Evolutionary conservation across 2,329 filamentous ascomycete genomes (phyloP).

Genomic region (Tolypocladium ovalisporum): DNA sequence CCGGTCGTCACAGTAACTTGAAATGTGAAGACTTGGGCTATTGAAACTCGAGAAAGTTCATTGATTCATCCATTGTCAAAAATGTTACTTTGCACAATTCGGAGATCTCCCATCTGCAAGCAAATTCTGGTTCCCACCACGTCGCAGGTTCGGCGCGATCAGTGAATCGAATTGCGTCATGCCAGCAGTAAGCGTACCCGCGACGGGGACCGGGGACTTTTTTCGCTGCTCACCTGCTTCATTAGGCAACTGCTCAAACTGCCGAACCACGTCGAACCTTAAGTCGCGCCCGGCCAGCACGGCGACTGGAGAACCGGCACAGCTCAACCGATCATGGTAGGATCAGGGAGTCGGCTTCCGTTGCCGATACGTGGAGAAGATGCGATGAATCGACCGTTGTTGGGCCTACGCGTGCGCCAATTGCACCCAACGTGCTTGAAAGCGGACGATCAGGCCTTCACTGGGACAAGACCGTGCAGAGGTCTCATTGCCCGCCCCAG

Average conservation of each 20-base stretch:
- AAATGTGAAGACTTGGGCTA: no score
- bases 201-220: neutral
- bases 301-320: neutral
- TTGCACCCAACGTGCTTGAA: neutral
- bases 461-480: neutral
- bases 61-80: neutral
- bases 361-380: no score
- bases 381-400: neutral
- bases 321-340: neutral
- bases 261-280: neutral
- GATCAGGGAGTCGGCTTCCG: neutral
- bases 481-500: neutral
- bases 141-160: neutral
- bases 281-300: neutral
- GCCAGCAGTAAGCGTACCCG: neutral
- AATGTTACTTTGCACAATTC: neutral
- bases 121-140: no score
- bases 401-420: no score
- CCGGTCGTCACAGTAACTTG: no score
- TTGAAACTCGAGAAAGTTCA: neutral
- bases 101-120: neutral
- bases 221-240: neutral
- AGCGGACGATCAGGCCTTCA: neutral
- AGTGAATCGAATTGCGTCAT: neutral
- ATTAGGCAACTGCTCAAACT: neutral